Percentiles rank a stretch among this genome's conserved stretches.
These are phyloP conservation scores for Pseudogymnoascus sp. DNA, from an alignment of 2,329 filamentous ascomycete genomes.

Conservation along the genomic window DNA sequence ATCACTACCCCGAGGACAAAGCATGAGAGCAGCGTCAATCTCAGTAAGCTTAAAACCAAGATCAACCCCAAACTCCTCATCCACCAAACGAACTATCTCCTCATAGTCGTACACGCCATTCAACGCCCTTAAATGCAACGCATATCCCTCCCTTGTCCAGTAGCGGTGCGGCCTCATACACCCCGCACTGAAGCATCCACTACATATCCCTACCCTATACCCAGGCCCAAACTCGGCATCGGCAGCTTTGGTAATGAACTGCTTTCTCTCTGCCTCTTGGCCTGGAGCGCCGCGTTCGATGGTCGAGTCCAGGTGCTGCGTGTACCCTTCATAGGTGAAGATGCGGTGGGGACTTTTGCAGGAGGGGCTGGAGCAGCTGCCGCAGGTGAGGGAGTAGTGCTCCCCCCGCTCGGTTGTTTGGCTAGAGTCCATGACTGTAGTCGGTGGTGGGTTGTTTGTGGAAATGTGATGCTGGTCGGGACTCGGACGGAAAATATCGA, in stretches of 20 bases:
- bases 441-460: neutral
- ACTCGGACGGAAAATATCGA: neutral
- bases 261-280: neutral
- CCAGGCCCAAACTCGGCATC: neutral
- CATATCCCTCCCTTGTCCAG: neutral
- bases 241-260: neutral
- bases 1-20: neutral
- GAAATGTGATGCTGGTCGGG: neutral
- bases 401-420: neutral
- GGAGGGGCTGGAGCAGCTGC: neutral
- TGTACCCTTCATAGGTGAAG: neutral
- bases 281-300: neutral
- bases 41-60: neutral
- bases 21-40: neutral
- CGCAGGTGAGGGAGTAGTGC: neutral
- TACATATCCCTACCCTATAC: neutral
- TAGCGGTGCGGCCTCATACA: neutral
- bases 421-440: neutral
- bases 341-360: neutral
- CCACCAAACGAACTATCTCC: neutral
- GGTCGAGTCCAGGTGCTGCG: neutral
- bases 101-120: neutral
- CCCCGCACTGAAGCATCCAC: neutral
- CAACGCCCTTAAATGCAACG: neutral
- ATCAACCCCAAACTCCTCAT: neutral